Conservation (phyloP, 2,329 filamentous ascomycete genomes). For the Celoporthe dispersa region DNA sequence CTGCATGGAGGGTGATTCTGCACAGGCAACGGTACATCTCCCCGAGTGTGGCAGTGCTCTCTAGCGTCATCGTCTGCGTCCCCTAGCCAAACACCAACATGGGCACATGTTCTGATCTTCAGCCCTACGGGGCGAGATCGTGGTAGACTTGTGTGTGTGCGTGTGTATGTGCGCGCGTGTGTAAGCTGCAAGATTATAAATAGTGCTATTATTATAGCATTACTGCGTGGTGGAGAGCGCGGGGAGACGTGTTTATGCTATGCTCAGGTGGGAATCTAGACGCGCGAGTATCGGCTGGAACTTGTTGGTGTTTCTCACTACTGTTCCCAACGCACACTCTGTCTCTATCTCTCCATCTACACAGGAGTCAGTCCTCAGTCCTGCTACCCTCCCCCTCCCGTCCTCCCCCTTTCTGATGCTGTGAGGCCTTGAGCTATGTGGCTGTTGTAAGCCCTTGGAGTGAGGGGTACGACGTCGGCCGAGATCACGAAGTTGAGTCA, state of each 20-base stretch:
- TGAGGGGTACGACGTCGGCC: neutral
- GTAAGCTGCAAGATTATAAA: neutral
- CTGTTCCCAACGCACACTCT: neutral
- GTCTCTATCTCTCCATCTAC: neutral
- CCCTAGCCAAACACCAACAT: neutral
- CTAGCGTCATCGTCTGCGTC: conserved; percentile 17
- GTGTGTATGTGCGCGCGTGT: no score
- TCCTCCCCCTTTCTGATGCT: neutral
- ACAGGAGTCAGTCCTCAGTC: neutral
- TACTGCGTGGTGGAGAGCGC: neutral
- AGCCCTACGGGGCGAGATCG: conserved; percentile 26
- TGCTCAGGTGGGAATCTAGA: neutral
- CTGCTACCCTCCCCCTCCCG: neutral
- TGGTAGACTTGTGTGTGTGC: neutral
- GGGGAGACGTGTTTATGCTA: neutral
- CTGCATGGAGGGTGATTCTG: neutral
- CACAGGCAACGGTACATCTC: conserved; percentile 18
- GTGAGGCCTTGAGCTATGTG: neutral
- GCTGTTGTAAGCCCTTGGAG: neutral
- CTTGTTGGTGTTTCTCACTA: neutral
- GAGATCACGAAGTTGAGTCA: neutral
- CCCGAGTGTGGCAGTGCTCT: conserved; percentile 30
- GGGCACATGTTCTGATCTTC: conserved; percentile 17
- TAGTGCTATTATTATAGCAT: neutral
- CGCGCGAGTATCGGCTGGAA: neutral